These are phyloP conservation scores for Lophiotrema nucula DNA, from an alignment of 495 filamentous ascomycete genomes.

Conservation along the genomic window DNA sequence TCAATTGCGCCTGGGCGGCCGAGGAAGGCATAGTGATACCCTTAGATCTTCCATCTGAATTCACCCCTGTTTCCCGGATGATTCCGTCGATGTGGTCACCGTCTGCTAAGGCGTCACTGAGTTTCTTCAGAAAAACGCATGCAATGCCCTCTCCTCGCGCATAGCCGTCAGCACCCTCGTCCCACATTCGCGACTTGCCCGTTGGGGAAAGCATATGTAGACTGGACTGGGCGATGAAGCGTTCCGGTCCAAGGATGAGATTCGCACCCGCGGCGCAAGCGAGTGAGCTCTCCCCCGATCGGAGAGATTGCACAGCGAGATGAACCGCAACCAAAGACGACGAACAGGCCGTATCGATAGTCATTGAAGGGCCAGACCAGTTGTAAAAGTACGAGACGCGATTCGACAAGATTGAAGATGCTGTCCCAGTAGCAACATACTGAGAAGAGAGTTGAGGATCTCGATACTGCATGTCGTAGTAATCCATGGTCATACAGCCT, in stretches of 20 bases:
- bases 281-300: neutral
- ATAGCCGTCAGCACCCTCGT: conserved; percentile 45
- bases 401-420: neutral
- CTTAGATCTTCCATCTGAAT: conserved; percentile 47
- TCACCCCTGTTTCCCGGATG: conserved; percentile 44
- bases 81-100: conserved; percentile 44
- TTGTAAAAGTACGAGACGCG: conserved; percentile 3
- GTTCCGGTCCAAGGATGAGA: neutral
- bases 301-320: neutral
- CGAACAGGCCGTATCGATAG: conserved; percentile 10
- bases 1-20: neutral
- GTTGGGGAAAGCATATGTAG: neutral
- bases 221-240: neutral
- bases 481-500: conserved; percentile 5
- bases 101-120: conserved; percentile 32
- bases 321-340: conserved; percentile 8
- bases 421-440: neutral
- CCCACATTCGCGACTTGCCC: conserved; percentile 36
- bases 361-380: neutral
- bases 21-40: neutral
- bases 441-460: neutral
- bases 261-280: neutral
- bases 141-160: conserved; percentile 47
- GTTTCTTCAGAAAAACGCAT: conserved; percentile 40
- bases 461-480: neutral